Percentiles rank a stretch among this genome's conserved stretches.
These are phyloP conservation scores for Chrysanthemum lavandulifolium DNA, from an alignment of 129 eudicot genomes.

Conservation along the genomic window DNA sequence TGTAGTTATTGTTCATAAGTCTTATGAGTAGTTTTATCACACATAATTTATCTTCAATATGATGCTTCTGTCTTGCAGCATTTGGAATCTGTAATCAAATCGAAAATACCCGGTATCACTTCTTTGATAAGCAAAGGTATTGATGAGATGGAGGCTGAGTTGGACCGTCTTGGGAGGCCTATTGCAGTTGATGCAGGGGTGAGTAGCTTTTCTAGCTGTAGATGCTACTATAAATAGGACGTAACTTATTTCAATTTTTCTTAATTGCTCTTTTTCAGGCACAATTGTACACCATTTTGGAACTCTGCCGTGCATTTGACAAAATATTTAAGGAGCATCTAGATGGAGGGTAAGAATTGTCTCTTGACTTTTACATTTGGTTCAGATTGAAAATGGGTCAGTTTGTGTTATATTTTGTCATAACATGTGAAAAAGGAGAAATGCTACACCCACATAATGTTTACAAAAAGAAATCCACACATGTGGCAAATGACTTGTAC, in stretches of 20 bases:
- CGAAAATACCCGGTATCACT: constrained; percentile 54
- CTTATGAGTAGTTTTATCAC: too few relatives aligned
- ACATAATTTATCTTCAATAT: not conserved
- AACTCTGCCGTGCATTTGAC: constrained; percentile 75
- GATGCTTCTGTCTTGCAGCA: constrained; percentile 42
- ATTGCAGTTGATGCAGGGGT: constrained; percentile 66
- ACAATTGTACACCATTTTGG: constrained; percentile 61
- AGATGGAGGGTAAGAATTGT: constrained; percentile 60
- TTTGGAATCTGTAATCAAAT: constrained; percentile 52
- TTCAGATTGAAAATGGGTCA: not conserved
- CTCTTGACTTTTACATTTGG: not conserved
- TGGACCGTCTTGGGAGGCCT: constrained; percentile 58
- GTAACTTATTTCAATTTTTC: not conserved
- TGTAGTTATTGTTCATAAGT: not conserved
- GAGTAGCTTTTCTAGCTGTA: constrained; percentile 12
- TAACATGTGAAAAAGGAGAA: constrained; percentile 12
- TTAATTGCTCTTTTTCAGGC: constrained; percentile 43
- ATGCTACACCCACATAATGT: too few relatives aligned
- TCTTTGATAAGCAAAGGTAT: constrained; percentile 59
- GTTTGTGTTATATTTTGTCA: not conserved
- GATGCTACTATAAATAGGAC: not conserved
- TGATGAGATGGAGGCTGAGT: constrained; percentile 63
- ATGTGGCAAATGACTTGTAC: too few relatives aligned
- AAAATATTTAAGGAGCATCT: constrained; percentile 60
- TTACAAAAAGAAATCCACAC: too few relatives aligned